Base-by-base conservation (phyloP, 2,329 filamentous ascomycete genomes). In the Geoglossum cookeanum region DNA sequence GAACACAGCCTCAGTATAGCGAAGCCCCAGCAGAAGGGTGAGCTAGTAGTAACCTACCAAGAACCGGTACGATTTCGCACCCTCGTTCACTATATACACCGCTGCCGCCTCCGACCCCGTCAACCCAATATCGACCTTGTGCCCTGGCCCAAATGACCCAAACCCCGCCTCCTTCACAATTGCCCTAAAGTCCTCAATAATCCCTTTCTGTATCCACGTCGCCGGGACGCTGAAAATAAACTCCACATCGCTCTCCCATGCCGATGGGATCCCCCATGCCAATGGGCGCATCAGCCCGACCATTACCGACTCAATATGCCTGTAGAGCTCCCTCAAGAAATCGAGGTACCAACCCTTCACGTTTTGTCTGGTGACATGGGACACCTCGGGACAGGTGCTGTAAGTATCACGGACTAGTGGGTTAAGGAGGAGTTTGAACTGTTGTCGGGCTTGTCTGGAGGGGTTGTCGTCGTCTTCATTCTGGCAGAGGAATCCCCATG, bases 201-300 rank as follows among this genome's bases (percentile, higher is more conserved):
- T 72, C 6, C 70, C 69, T 58, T 75, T 68, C 1, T 67, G 73
- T 8, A 69, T 70, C 77, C 77, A 80, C 0, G 77, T 79, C 1
- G 77, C 80, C 0, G 78, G 78, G 0, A 78, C 76, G 51, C 74
- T 76, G 65, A 80, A 80, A 7, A 79, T 65, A 61, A 79, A 80
- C 44, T 75, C 71, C 1, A 80, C 72, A 0, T 66, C 66, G 57
- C 75, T 69, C 44, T 63, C 64, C 75, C 75, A 78, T 13, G 1
- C 3, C 30, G 30, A 5, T 6, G n/a, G n/a, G n/a, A n/a, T 69
- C 44, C 63, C 64, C 75, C 75, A 78, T 13, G 1, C 3, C 30
- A 13, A 5, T 6, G 8, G 2, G 9, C 71, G 70, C 1, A 66
- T 65, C 56, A 45, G 63, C 30, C 64, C 66, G 62, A 68, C 71